These are phyloP conservation scores for Haematococcus lacustris DNA, from an alignment of 139 green algal genomes.

Conservation along the genomic window DNA sequence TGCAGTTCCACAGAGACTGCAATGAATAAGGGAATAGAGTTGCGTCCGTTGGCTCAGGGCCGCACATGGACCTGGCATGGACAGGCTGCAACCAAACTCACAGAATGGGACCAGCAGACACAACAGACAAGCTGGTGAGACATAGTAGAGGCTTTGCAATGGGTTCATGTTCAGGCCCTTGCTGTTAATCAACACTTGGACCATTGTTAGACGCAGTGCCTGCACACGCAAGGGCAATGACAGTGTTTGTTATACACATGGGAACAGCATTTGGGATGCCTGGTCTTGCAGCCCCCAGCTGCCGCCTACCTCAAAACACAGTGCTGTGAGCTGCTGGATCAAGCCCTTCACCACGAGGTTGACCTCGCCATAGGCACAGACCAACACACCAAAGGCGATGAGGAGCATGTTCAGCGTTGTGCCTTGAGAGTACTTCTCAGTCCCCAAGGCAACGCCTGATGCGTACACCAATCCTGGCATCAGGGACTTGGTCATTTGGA, in stretches of 20 bases:
- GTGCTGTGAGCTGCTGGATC: constrained; percentile 78
- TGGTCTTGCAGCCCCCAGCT: too few species aligned
- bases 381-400: constrained; percentile 80
- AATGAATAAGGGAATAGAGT: too few species aligned
- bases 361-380: constrained; percentile 72
- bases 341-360: constrained; percentile 87
- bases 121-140: constrained; percentile 73
- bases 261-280: too few species aligned
- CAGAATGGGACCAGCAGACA: constrained; percentile 69
- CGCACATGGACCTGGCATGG: too few species aligned
- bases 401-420: constrained; percentile 77
- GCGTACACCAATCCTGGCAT: constrained; percentile 80
- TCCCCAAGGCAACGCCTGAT: constrained; percentile 64
- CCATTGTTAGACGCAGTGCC: constrained; percentile 72
- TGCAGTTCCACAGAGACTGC: constrained; percentile 45
- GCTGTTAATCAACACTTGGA: constrained; percentile 87
- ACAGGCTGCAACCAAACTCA: too few species aligned
- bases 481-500: constrained; percentile 96
- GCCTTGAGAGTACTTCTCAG: constrained; percentile 58
- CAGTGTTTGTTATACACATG: too few species aligned
- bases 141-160: constrained; percentile 83
- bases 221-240: too few species aligned
- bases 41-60: too few species aligned
- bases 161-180: constrained; percentile 80
- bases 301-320: constrained; percentile 67